Base-by-base conservation (phyloP, 2,329 filamentous ascomycete genomes). In the Cephalotrichum gorgonifer region DNA sequence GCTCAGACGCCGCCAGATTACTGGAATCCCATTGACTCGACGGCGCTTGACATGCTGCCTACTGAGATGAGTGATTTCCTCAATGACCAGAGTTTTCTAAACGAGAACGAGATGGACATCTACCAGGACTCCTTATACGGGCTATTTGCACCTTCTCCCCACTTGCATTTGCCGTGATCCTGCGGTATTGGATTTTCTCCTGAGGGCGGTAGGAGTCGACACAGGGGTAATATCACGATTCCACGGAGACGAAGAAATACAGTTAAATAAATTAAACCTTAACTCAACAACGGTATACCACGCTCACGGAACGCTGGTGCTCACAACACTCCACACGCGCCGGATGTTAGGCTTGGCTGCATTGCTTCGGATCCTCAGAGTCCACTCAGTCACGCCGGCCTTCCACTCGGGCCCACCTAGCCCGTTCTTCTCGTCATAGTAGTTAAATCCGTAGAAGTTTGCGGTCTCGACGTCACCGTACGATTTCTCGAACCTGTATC, bases 91-190 rank as follows among this genome's bases (percentile, higher is more conserved):
- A n/a, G n/a, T 60, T 60, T 27, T 20, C 38, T 62, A 38, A 59
- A 62, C 44, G 59, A 60, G 11, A 59, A 60, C 48, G 60, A 62
- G 51, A 58, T 58, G 43, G 55, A 60, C 14, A 61, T 62, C n/a
- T 60, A 56, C 6, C 58, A 62, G 30, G 59, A 62, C 44, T 55
- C 59, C 14, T 49, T 62, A 3, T 62, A 62, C 30, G 60, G 60
- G 11, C 43, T 62, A 14, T 62, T 62, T 52, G 57, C 59, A 1
- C 56, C 59, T 7, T 56, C 58, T n/a, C 58, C 59, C 54, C 56
- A 58, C 23, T 58, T 61, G 8, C 20, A 11, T 26, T 50, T n/a
- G n/a, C n/a, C n/a, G n/a, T n/a, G n/a, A n/a, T n/a, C n/a, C n/a
- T n/a, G n/a, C n/a, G n/a, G n/a, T n/a, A n/a, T n/a, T n/a, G n/a